A percentile compares a stretch with the other conserved stretches of the same genome.
Evolutionary conservation across 257 asterid genomes (phyloP).

Genomic region (Datura wrightii): DNA sequence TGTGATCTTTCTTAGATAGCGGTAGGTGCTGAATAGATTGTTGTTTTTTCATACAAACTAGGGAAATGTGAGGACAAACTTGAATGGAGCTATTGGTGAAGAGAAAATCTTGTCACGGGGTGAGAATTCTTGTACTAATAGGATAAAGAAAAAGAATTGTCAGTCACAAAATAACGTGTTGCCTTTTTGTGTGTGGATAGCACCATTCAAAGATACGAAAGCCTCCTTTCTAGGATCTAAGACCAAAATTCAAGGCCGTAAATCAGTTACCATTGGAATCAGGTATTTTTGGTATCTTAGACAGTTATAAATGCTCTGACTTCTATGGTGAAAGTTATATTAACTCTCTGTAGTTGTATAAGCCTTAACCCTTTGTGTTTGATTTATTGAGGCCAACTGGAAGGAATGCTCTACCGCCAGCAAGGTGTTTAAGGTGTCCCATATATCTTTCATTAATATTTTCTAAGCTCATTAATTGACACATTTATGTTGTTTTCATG

Average conservation of each 20-base stretch:
- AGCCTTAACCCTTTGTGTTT: conserved; percentile 35
- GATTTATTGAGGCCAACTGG: conserved; percentile 57
- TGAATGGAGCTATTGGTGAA: conserved; percentile 43
- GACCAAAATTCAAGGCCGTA: conserved; percentile 52
- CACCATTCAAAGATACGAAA: conserved; percentile 46
- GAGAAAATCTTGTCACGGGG: conserved; percentile 52
- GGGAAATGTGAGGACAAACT: conserved; percentile 48
- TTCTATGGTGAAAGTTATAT: conserved; percentile 15
- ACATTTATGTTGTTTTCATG: conserved; percentile 37
- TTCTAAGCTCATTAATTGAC: conserved; percentile 36
- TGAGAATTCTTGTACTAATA: conserved; percentile 40
- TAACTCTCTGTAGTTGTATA: neutral
- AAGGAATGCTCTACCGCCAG: conserved; percentile 51
- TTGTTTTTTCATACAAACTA: conserved; percentile 42
- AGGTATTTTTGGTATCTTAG: conserved; percentile 45
- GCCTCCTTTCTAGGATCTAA: conserved; percentile 44
- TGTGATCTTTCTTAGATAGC: conserved; percentile 25
- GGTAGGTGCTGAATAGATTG: conserved; percentile 34
- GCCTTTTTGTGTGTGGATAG: conserved; percentile 43
- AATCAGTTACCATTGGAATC: conserved; percentile 46
- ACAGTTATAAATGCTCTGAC: conserved; percentile 6
- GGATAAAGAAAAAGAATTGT: conserved; percentile 13
- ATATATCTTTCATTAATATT: conserved; percentile 8
- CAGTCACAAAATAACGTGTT: conserved; percentile 16
- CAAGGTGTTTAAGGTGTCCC: conserved; percentile 50